phyloP scores from a whole-genome alignment of 2,329 filamentous ascomycete species.

The Drechslera avenae region DNA sequence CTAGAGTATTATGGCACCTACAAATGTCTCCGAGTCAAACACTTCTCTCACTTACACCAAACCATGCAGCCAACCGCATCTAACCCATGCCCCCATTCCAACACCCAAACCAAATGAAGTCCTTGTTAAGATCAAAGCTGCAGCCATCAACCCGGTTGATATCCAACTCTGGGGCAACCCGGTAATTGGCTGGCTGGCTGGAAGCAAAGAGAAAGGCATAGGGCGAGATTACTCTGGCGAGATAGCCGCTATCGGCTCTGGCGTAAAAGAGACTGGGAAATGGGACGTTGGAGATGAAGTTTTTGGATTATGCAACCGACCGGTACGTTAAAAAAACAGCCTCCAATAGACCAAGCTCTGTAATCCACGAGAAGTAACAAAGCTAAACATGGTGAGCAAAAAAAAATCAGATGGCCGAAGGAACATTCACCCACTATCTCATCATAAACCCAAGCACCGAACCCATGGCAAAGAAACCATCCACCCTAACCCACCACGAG shows the following conservation, averaged over 20 bases:
- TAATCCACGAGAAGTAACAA: too few relatives aligned
- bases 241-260: conserved; percentile 41
- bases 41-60: conserved; percentile 35
- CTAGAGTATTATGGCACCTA: neutral
- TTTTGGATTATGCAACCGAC: conserved; percentile 31
- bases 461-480: conserved; percentile 34
- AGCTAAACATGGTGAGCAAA: neutral
- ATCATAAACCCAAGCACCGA: conserved; percentile 19
- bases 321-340: conserved; percentile 6
- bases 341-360: too few relatives aligned
- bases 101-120: conserved; percentile 29
- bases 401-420: conserved; percentile 24
- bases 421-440: conserved; percentile 38
- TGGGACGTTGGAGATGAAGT: conserved; percentile 34
- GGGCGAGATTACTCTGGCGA: conserved; percentile 55
- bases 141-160: conserved; percentile 55
- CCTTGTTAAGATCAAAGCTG: conserved; percentile 51
- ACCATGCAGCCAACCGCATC: conserved; percentile 30
- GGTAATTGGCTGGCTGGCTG: conserved; percentile 34
- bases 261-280: conserved; percentile 8
- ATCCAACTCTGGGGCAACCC: conserved; percentile 44
- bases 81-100: conserved; percentile 25
- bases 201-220: conserved; percentile 44
- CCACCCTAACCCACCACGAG: conserved; percentile 21
- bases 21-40: conserved; percentile 26